Percentiles rank a stretch among this genome's conserved stretches.
Conservation (phyloP, 352 stramenopile genomes). For the Blastocystis sp. region DNA sequence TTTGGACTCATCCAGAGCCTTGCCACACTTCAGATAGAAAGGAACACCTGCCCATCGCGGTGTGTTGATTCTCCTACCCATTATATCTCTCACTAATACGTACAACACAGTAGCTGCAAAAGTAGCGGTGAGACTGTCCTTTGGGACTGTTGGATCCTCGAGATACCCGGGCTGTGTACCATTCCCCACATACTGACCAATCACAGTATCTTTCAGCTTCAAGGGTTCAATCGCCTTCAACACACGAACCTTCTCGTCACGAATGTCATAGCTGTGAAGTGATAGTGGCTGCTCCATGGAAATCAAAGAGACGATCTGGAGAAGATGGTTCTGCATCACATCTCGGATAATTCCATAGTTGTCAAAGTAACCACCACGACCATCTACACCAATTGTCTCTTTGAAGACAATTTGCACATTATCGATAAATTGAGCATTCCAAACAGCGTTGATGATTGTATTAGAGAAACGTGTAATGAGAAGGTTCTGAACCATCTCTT, state of each 20-base stretch:
- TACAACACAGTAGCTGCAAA: conserved; percentile 81
- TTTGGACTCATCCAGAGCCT: conserved; percentile 93
- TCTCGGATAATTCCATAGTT: conserved; percentile 96
- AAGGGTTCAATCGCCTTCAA: conserved; percentile 90
- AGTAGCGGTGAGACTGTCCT: conserved; percentile 86
- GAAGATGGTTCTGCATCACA: conserved; percentile 96
- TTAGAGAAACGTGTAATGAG: conserved; percentile 93
- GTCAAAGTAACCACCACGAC: conserved; percentile 93
- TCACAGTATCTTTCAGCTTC: conserved; percentile 86
- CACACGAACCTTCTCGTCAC: conserved; percentile 94
- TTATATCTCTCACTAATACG: conserved; percentile 54
- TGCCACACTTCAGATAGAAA: conserved; percentile 97
- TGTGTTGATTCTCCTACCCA: conserved; percentile 87
- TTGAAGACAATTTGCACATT: conserved; percentile 94
- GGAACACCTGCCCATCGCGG: conserved; percentile 90
- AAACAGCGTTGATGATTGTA: conserved; percentile 91
- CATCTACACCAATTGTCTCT: conserved; percentile 92
- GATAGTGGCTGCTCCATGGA: conserved; percentile 88
- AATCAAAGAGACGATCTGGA: conserved; percentile 89
- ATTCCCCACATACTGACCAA: conserved; percentile 91
- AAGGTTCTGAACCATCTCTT: conserved; percentile 97
- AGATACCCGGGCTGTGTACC: conserved; percentile 85
- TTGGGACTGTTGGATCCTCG: conserved; percentile 88
- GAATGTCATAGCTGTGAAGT: conserved; percentile 83
- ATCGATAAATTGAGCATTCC: conserved; percentile 91